These are phyloP conservation scores for Phytophthora lateralis DNA, from an alignment of 352 stramenopile species.

Conservation along the genomic window DNA sequence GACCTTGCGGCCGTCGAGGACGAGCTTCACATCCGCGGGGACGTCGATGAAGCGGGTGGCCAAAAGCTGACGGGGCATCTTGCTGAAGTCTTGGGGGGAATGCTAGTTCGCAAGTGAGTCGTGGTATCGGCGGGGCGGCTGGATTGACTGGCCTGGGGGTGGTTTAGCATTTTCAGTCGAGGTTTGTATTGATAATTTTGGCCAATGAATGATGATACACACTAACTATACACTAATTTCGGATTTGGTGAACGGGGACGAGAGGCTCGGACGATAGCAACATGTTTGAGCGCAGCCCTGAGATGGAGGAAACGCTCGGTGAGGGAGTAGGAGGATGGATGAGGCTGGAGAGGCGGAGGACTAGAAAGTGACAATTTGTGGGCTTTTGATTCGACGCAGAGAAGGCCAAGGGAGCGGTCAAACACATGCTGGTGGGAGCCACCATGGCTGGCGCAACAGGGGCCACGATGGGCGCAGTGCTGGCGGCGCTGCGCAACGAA, in stretches of 20 bases:
- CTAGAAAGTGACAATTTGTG: slow-evolving; percentile 1
- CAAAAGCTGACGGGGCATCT: slow-evolving; percentile 89
- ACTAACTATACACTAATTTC: slow-evolving; percentile 17
- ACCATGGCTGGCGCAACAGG: slow-evolving; percentile 58
- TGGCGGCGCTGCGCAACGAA: slow-evolving; percentile 76
- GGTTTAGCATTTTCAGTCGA: slow-evolving; percentile 4
- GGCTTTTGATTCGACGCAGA: slow-evolving; percentile 29
- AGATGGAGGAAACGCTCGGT: slow-evolving; percentile 38
- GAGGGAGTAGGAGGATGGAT: neutral
- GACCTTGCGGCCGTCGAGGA: slow-evolving; percentile 95
- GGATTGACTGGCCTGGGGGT: slow-evolving; percentile 28
- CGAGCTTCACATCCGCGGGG: slow-evolving; percentile 94
- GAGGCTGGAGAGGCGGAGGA: neutral
- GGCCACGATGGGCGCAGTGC: slow-evolving; percentile 56
- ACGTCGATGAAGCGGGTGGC: slow-evolving; percentile 94
- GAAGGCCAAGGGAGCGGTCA: slow-evolving; percentile 69
- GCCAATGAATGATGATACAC: slow-evolving; percentile 9
- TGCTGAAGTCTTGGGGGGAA: slow-evolving; percentile 54
- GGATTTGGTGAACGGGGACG: slow-evolving; percentile 1
- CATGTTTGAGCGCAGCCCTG: slow-evolving; percentile 39
- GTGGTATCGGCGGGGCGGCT: neutral
- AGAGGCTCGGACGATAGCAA: slow-evolving; percentile 1
- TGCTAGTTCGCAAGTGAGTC: slow-evolving; percentile 79
- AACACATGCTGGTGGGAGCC: slow-evolving; percentile 72
- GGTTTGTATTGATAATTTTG: slow-evolving; percentile 8